Base-by-base conservation (phyloP, 2,329 filamentous ascomycete genomes). In the Zalaria obscura region DNA sequence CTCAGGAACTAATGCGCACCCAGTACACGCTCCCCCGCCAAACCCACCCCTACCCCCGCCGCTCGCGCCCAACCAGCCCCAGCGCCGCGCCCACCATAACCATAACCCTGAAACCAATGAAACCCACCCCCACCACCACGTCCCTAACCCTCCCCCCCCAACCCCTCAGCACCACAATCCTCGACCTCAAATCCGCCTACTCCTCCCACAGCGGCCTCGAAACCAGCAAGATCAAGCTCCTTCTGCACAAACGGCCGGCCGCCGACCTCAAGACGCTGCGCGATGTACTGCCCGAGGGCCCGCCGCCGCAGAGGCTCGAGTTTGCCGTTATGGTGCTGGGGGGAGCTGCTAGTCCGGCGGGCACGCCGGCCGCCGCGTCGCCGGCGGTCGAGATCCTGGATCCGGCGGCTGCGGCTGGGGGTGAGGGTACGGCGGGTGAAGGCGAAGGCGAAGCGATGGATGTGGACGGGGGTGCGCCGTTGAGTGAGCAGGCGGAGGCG, bases 281-380 rank as follows among this genome's bases (percentile, higher is more conserved):
- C 43, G 88, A 94, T 44, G 57, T 93, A 1, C 50, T 88, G 1
- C 35, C 51, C 9, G 61, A 57, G 35, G 18, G 18, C 18, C 51
- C 58, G 25, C 56, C 57, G 42, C 57, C 55, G 4, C 43, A 55
- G 5, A 51, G 54, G 28, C 68, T 89, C 0, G 87, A 94, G 59
- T 79, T 96, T 47, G 77, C 77, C 1, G 73, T 95, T 42, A 96
- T 96, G 87, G 72, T 95, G 18, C 76, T 94, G 57, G 87, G 85
- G 9, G 75, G 70, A 2, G 46, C 45, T 4, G 36, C 41, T 5
- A 40, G 38, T 5, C 27, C 41, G 27, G 40, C 45, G 25, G 33
- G 57, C 46, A 56, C 55, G n/a, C 58, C 58, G 11, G 53, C 61
- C 1, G 53, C 54, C 7, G 51, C 48, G 45, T 53, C 67, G 32